Base-by-base conservation (phyloP, 176 grass and related monocot genomes). In the Eremochloa ophiuroides region DNA sequence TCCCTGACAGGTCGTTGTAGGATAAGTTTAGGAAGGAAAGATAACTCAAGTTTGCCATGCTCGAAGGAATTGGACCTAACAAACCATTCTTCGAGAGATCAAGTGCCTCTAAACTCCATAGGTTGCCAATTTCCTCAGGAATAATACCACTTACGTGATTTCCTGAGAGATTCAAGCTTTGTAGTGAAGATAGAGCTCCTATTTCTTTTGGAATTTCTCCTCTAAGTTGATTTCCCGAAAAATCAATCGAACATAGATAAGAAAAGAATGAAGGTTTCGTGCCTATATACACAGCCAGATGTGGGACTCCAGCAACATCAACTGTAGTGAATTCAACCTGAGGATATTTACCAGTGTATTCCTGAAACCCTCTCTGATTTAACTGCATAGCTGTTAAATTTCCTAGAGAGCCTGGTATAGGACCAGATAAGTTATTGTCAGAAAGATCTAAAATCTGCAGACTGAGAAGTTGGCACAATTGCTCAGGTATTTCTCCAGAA, bases 401-500 rank as follows among this genome's bases (percentile, higher is more conserved):
- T 73, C 27, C 70, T 2, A 73, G 16, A 33, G 42, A 73, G 11
- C 0, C 0, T 30, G 70, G 43, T 6, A 73, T 1, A 50, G 7
- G 27, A 50, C 70, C 70, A 50, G 43, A 73, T 33, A 73, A 73
- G 70, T 50, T 73, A 43, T 50, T 73, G 26, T 1, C 0, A 73
- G 43, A 0, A 73, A 73, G 27, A 73, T 50, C 70, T 43, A 73
- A 50, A 0, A 22, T 0, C 17, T 2, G 1, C 7, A 73, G 70
- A 20, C 8, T 0, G 0, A 3, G 26, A 73, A 73, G 27, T 50
- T 73, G 70, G 26, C 1, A 73, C 16, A 73, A 8, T 6, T 48
- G 70, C 16, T 22, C 26, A 29, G 70, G 70, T 33, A 73, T 73
- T 50, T 50, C 70, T 50, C 70, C 43, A 50, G 27, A 73, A 73